Evolutionary conservation across 2,329 filamentous ascomycete genomes (phyloP), one percentile per base, ranked within the genome.

Genomic region (Scedosporium minutisporum): DNA sequence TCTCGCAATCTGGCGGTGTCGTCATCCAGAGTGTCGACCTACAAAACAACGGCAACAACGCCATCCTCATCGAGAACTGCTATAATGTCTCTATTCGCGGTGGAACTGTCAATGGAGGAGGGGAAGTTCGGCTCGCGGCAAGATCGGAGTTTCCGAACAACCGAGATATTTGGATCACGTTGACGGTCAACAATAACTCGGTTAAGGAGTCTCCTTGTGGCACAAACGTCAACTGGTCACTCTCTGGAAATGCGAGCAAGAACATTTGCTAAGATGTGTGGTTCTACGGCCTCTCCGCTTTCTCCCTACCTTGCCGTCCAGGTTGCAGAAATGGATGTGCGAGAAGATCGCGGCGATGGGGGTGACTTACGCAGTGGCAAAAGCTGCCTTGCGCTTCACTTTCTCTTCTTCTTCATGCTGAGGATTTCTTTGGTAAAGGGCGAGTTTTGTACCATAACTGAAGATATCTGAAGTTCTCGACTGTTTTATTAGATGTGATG

Each of bases 61-160:
- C 82, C 0, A 75, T 85, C 21, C 73, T 85, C 1, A 80, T 85
- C 29, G 82, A 85, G 74, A 85, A 85, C 70, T 85, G 82, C 72
- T 84, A 85, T 69, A 81, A 81, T 60, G 65, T 85, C 38, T 70
- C 72, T 1, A 83, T 85, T 68, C 71, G 68, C 1, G 77, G 77
- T 18, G 82, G 82, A 0, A 80, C 74, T 2, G 78, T 85, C 25
- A 78, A 76, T 27, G 79, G 81, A 1, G 82, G 82, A 1, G 82
- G 82, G 0, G 81, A 84, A 69, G 81, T 85, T 6, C 75, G 82
- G 3, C 65, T 85, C 12, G 70, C 81, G 1, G 81, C 82, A 1
- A 74, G 82, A 14, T 67, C 70, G 23, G 82, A 85, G 71, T 85
- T 85, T 64, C 73, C 78, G 10, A 82, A 82, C 66, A 84, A 75